These are phyloP conservation scores for Cystofilobasidium macerans DNA, from an alignment of 768 basidiomycete species.

Conservation along the genomic window DNA sequence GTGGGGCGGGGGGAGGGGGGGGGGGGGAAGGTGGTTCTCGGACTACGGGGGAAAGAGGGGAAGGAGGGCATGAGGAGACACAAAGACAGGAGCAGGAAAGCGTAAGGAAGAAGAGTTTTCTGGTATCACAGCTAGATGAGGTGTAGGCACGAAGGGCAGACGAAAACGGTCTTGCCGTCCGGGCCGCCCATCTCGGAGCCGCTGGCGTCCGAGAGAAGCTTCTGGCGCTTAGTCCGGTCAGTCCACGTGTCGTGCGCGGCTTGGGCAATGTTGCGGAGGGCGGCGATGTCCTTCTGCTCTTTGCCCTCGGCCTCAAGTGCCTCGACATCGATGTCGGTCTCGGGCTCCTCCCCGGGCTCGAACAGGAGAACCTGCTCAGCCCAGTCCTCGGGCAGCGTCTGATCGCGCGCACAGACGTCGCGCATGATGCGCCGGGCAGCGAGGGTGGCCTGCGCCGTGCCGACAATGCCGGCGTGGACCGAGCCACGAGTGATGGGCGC, in stretches of 20 bases:
- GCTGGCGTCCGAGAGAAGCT: background rate
- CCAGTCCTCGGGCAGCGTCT: constrained; percentile 11
- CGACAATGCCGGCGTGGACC: constrained; percentile 3
- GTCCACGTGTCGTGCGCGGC: background rate
- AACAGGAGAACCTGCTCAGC: background rate
- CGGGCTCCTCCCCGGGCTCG: background rate
- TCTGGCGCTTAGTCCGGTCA: background rate
- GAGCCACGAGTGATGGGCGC: constrained; percentile 8
- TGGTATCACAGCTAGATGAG: background rate
- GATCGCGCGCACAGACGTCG: constrained; percentile 1
- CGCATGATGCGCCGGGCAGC: constrained; percentile 10
- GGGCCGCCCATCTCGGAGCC: constrained; percentile 4
- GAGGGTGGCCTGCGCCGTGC: constrained; percentile 1
- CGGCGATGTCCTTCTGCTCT: background rate
- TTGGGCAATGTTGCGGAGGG: background rate
- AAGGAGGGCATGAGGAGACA: no score
- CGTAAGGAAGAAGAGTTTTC: no score
- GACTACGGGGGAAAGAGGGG: no score
- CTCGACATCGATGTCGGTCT: background rate
- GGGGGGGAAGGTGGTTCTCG: no score
- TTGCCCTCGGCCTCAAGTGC: background rate
- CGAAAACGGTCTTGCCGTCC: background rate
- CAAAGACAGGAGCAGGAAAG: no score
- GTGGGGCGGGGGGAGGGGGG: no score
- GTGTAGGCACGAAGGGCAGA: constrained; percentile 7